Conservation (phyloP, 1,284 basidiomycete genomes). For the Ceratobasidium sp. region DNA sequence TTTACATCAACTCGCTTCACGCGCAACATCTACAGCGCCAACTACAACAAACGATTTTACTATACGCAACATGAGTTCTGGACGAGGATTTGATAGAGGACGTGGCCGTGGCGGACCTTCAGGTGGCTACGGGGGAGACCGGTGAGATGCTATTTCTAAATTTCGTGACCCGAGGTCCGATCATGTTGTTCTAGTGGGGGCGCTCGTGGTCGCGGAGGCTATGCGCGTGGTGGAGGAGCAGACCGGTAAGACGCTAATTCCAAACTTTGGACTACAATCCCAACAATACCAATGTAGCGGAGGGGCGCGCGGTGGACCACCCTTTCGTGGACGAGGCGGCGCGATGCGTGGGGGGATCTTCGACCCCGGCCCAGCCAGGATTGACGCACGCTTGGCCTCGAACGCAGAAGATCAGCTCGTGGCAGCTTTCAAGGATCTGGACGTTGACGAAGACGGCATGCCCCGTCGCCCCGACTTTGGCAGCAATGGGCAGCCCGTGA, state of each 20-base stretch:
- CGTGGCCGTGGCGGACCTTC: slow-evolving; percentile 1
- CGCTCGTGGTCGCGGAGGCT: too few relatives aligned
- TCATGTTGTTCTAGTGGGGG: too few relatives aligned
- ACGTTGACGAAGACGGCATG: slow-evolving; percentile 55
- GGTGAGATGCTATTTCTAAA: background rate
- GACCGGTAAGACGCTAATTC: background rate
- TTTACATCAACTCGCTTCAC: background rate
- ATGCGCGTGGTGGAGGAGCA: slow-evolving; percentile 28
- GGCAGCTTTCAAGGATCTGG: slow-evolving; percentile 54
- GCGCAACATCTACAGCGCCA: background rate
- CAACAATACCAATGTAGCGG: slow-evolving; percentile 48
- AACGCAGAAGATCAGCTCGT: slow-evolving; percentile 63
- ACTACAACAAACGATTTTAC: background rate
- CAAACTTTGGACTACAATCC: too few relatives aligned
- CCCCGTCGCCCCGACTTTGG: slow-evolving; percentile 75
- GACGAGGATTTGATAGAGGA: slow-evolving; percentile 5
- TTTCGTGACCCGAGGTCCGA: too few relatives aligned
- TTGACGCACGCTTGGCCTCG: slow-evolving; percentile 67
- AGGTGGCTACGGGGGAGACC: slow-evolving; percentile 20
- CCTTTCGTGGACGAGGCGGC: slow-evolving; percentile 46
- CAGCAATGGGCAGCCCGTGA: slow-evolving; percentile 61
- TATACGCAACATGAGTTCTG: background rate
- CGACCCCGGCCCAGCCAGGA: slow-evolving; percentile 50
- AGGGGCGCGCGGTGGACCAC: slow-evolving; percentile 44
- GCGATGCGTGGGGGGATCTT: slow-evolving; percentile 47